phyloP scores from a whole-genome alignment of 148 eudicot genomes.

The Linanthus parryae region DNA sequence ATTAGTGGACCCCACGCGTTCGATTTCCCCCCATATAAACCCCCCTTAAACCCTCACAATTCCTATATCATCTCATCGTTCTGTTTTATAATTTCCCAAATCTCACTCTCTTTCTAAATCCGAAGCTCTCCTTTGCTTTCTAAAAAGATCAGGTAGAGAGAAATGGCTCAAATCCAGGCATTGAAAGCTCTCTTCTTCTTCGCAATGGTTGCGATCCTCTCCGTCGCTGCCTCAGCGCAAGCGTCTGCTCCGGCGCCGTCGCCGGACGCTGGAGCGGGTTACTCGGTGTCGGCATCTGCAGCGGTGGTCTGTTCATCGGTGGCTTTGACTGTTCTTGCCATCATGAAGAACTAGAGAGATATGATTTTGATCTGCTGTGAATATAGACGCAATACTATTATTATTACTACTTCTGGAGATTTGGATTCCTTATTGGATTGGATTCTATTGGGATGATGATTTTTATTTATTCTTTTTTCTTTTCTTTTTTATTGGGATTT shows the following conservation, averaged over 20 bases:
- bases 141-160: no score
- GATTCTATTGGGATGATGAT: not conserved
- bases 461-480: not conserved
- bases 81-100: no score
- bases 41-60: no score
- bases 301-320: conserved; percentile 15
- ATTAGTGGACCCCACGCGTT: no score
- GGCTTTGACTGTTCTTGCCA: conserved; percentile 17
- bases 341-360: conserved; percentile 10
- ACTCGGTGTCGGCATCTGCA: conserved; percentile 14
- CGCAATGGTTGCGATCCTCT: conserved; percentile 3
- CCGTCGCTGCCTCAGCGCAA: conserved; percentile 10
- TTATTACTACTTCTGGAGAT: no score
- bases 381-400: no score
- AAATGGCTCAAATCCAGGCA: no score
- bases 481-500: not conserved
- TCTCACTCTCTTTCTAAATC: no score
- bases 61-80: no score
- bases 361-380: not conserved
- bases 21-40: no score
- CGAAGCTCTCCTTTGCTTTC: no score
- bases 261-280: not conserved
- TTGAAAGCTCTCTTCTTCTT: conserved; percentile 7
- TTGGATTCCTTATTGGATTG: no score
- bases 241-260: conserved; percentile 7